Base-by-base conservation (phyloP, 495 filamentous ascomycete species). In the Aspergillus coremiiformis region DNA sequence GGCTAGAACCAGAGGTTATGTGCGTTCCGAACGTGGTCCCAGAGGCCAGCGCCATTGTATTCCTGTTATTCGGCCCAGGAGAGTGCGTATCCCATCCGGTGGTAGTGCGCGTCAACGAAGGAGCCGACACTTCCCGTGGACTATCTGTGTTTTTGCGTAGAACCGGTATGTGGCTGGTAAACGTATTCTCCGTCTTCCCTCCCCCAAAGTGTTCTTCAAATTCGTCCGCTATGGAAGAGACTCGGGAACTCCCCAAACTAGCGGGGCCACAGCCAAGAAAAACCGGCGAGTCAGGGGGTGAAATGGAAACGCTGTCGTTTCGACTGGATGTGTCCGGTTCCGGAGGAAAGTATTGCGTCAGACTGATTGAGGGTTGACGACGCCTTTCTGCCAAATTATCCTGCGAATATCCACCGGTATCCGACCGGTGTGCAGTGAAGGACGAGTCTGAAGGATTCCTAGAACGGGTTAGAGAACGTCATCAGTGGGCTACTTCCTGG, bases 81-180 rank as follows among this genome's bases (percentile, higher is more conserved):
- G 78, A 75, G 52, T 70, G 77, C 35, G 69, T 67, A 63, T 80
- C 73, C 76, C 74, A 76, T 54, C 64, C 62, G 4, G 72, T 71
- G 42, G 52, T 35, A 39, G 59, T 30, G 12, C 4, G 43, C 44
- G 12, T 65, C 32, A 44, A 61, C 23, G 53, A 52, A 24, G 44
- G 19, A 52, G 42, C 23, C 48, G 41, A 19, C 19, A 37, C 9
- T 15, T 44, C 33, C 29, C 33, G 56, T 19, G 15, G n/a, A 27
- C 23, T 32, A 7, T 47, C 54, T 15, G 41, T 47, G 12, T 51
- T 51, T 33, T 61, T 60, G 42, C 62, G 54, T 50, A 56, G 23
- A 29, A 60, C 45, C 0, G 62, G 62, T 23, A 65, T 47, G 15
- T 65, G 58, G 35, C 62, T 65, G 42, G 54, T 33, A 37, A 62